These are phyloP conservation scores for Maudiozyma serrabonitensis DNA, from an alignment of 805 yeast genomes.

Conservation along the genomic window DNA sequence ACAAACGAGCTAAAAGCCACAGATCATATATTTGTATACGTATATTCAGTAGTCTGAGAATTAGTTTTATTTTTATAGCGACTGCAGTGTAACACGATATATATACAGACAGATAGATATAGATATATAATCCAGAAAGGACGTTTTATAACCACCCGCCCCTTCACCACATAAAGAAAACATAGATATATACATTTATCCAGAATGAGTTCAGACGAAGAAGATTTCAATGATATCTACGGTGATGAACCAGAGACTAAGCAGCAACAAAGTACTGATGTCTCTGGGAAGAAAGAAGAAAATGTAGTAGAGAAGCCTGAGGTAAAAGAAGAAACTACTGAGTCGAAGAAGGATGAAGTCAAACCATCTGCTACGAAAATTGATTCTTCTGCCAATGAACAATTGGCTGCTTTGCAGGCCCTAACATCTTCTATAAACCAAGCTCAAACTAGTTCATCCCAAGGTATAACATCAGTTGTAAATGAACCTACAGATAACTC, in stretches of 20 bases:
- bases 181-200: background rate
- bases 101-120: too few species aligned
- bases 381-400: slow-evolving; percentile 18
- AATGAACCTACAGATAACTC: background rate
- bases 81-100: too few species aligned
- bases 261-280: background rate
- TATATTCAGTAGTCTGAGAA: too few species aligned
- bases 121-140: too few species aligned
- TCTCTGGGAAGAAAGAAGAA: background rate
- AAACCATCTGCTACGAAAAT: background rate
- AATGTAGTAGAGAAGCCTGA: background rate
- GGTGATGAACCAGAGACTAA: slow-evolving; percentile 21
- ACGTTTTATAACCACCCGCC: too few species aligned
- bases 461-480: background rate
- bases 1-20: too few species aligned
- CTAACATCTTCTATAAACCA: slow-evolving; percentile 23
- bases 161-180: too few species aligned
- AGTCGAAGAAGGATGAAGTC: too few species aligned
- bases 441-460: background rate
- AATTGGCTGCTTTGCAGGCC: slow-evolving; percentile 30
- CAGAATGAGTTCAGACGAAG: slow-evolving; percentile 72
- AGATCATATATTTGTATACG: too few species aligned
- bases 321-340: background rate
- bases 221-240: slow-evolving; percentile 91
- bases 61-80: too few species aligned